Percentiles rank a stretch among this genome's conserved stretches.
Conservation (phyloP, 2,329 filamentous ascomycete genomes). For the Pyrenophora tritici-repentis region DNA sequence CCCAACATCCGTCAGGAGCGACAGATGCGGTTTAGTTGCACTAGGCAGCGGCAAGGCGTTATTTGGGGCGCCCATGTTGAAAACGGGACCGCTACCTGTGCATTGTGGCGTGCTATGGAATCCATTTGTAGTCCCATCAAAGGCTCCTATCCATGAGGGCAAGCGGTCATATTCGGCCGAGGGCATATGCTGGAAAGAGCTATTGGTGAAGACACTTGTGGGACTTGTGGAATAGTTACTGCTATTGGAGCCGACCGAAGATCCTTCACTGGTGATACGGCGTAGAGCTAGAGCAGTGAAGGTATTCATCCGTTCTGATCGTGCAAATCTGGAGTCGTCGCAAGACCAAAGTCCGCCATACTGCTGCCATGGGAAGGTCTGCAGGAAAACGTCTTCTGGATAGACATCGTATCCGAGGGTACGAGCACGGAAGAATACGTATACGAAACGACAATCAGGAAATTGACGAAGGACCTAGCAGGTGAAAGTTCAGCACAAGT, state of each 20-base stretch:
- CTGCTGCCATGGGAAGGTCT: constrained; percentile 47
- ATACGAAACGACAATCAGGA: constrained; percentile 44
- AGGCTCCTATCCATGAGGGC: constrained; percentile 17
- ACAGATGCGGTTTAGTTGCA: constrained; percentile 18
- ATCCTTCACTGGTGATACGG: constrained; percentile 36
- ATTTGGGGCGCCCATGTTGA: constrained; percentile 26
- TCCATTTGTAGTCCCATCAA: constrained; percentile 17
- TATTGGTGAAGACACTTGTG: constrained; percentile 21
- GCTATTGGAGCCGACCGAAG: constrained; percentile 16
- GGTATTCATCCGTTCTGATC: constrained; percentile 29
- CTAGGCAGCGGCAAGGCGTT: constrained; percentile 5
- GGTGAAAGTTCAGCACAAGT: constrained; percentile 30
- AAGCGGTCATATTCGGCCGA: constrained; percentile 2
- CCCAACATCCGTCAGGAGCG: constrained; percentile 35
- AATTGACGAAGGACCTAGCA: constrained; percentile 45
- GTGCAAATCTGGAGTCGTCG: constrained; percentile 47
- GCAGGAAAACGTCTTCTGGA: constrained; percentile 46
- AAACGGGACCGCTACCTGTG: constrained; percentile 14
- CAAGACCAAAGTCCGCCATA: constrained; percentile 47
- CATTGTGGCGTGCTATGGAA: constrained; percentile 4
- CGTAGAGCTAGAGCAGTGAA: constrained; percentile 35
- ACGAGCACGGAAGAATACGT: constrained; percentile 45
- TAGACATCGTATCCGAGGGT: constrained; percentile 48
- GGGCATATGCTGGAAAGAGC: constrained; percentile 14
- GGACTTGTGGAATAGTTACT: constrained; percentile 22